Evolutionary conservation across 148 eudicot genomes (phyloP).

Genomic region (Vaccinium macrocarpon): DNA sequence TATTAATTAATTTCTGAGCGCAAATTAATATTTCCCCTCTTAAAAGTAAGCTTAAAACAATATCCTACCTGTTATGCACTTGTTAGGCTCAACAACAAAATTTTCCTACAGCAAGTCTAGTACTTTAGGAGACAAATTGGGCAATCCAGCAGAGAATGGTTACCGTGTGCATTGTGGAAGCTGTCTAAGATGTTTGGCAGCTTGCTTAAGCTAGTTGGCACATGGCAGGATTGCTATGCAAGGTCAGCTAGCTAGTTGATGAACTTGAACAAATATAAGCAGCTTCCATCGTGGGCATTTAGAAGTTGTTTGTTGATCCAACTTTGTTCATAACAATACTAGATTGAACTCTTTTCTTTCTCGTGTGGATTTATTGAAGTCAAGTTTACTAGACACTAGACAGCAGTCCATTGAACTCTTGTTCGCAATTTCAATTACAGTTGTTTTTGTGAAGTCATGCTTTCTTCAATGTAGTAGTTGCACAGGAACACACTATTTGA

Average conservation of each 20-base stretch:
- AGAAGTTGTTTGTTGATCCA: not conserved
- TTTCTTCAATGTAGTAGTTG: not conserved
- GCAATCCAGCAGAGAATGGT: conserved; percentile 61
- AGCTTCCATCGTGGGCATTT: not conserved
- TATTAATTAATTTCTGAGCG: not conserved
- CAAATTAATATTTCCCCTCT: not conserved
- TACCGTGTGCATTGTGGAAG: conserved; percentile 83
- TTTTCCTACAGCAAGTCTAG: conserved; percentile 77
- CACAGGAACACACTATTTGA: not conserved
- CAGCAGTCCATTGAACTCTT: not conserved
- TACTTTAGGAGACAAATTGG: conserved; percentile 59
- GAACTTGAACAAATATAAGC: not conserved
- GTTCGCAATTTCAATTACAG: not conserved
- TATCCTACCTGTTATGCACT: conserved; percentile 71
- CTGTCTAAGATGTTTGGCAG: conserved; percentile 50
- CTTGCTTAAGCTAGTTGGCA: not conserved
- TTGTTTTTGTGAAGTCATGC: not conserved
- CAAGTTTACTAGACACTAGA: no score
- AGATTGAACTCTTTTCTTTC: not conserved
- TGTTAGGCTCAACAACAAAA: conserved; percentile 84
- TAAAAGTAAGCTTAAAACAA: not conserved
- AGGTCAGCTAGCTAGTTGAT: not conserved
- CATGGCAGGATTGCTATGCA: not conserved
- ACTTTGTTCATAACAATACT: not conserved
- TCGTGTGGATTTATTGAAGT: no score